Conservation (phyloP, 306 rosid species). For the Fagus crenata region DNA sequence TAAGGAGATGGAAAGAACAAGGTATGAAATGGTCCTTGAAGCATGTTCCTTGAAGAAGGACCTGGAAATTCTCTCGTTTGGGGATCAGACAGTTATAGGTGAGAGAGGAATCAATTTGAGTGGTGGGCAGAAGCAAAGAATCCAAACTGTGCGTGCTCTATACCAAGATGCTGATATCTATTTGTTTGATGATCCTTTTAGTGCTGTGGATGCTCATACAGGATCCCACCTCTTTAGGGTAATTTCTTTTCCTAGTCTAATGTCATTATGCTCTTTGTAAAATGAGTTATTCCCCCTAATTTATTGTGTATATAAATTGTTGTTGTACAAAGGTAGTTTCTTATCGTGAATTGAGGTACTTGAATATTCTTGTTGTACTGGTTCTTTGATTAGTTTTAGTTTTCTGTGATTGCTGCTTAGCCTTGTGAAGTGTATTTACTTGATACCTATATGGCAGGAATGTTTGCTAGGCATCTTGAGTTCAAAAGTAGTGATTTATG, state of each 20-base stretch:
- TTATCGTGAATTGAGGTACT: background rate
- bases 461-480: constrained; percentile 57
- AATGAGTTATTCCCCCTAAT: background rate
- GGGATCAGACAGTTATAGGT: constrained; percentile 86
- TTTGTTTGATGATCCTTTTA: constrained; percentile 91
- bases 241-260: constrained; percentile 18
- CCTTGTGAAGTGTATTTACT: background rate
- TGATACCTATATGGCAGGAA: constrained; percentile 45
- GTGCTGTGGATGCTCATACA: constrained; percentile 94
- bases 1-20: constrained; percentile 65
- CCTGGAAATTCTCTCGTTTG: constrained; percentile 68
- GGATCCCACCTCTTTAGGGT: constrained; percentile 91
- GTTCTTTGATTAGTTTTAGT: background rate
- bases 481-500: constrained; percentile 66
- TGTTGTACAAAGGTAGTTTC: background rate
- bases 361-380: background rate
- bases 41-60: constrained; percentile 84
- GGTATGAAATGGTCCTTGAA: constrained; percentile 74
- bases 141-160: constrained; percentile 84
- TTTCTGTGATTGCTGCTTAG: background rate
- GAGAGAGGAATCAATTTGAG: constrained; percentile 96
- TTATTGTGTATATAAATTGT: background rate
- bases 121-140: constrained; percentile 90
- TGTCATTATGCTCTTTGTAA: constrained; percentile 6
- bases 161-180: constrained; percentile 89